phyloP scores from a whole-genome alignment of 495 filamentous ascomycete genomes.

The Penicillium tannophilum region DNA sequence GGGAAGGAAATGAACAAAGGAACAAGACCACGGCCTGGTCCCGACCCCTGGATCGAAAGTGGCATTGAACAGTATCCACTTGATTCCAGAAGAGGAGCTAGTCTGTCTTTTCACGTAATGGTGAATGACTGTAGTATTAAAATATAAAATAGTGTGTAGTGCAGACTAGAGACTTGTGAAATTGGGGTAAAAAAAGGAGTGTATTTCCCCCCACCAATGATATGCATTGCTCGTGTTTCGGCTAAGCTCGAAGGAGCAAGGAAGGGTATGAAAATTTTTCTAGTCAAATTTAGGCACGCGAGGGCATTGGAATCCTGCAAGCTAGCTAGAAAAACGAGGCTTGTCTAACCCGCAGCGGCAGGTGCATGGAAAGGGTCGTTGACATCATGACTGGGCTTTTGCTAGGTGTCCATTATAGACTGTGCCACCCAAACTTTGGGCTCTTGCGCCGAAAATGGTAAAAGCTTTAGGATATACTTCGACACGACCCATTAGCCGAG shows the following conservation, averaged over 20 bases:
- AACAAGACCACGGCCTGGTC: slow-evolving; percentile 20
- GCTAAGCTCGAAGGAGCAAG: slow-evolving; percentile 13
- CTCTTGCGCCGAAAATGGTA: slow-evolving; percentile 1
- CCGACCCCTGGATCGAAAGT: slow-evolving; percentile 34
- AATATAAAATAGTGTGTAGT: slow-evolving; percentile 1
- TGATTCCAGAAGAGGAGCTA: slow-evolving; percentile 23
- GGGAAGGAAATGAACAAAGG: slow-evolving; percentile 13
- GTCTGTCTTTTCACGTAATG: slow-evolving; percentile 27
- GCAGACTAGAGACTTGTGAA: not conserved
- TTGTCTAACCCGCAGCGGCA: not conserved
- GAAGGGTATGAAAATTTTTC: slow-evolving; percentile 3
- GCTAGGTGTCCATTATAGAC: not conserved
- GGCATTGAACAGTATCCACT: slow-evolving; percentile 31
- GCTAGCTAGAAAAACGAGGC: not conserved
- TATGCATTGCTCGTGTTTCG: slow-evolving; percentile 17
- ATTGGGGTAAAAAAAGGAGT: not conserved
- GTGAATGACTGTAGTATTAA: slow-evolving; percentile 8
- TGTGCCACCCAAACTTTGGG: slow-evolving; percentile 1
- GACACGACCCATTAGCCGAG: slow-evolving; percentile 3
- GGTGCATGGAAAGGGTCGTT: slow-evolving; percentile 6
- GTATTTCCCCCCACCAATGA: slow-evolving; percentile 14
- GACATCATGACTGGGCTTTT: slow-evolving; percentile 18
- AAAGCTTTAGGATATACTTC: slow-evolving; percentile 9
- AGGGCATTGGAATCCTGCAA: slow-evolving; percentile 9
- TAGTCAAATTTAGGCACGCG: slow-evolving; percentile 5